phyloP scores from a whole-genome alignment of 1,139 yeast species.

The Geotrichum restrictum region DNA sequence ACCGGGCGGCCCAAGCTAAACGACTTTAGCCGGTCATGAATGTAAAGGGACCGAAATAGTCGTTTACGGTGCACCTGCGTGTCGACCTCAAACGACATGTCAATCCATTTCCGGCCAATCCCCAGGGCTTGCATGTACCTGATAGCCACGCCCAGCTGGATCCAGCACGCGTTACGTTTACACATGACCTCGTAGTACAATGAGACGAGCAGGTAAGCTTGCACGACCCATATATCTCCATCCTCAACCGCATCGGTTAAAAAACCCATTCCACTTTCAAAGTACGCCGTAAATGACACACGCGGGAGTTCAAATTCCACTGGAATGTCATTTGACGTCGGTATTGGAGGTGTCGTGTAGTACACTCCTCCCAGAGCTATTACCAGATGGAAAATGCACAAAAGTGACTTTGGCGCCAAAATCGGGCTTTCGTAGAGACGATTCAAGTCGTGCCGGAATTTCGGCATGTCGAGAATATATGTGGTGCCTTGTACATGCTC shows the following conservation, averaged over 20 bases:
- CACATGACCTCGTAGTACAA: slow-evolving; percentile 43
- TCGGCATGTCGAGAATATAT: slow-evolving; percentile 41
- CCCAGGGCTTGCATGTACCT: slow-evolving; percentile 37
- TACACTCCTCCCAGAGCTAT: slow-evolving; percentile 45
- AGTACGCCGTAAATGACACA: slow-evolving; percentile 26
- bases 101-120: slow-evolving; percentile 29
- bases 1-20: slow-evolving; percentile 45
- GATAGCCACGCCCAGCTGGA: slow-evolving; percentile 37
- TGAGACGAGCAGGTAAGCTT: slow-evolving; percentile 42
- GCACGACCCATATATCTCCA: slow-evolving; percentile 46
- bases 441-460: slow-evolving; percentile 34
- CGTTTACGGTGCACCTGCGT: slow-evolving; percentile 38
- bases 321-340: neutral
- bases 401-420: slow-evolving; percentile 29
- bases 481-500: slow-evolving; percentile 41
- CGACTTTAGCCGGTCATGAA: slow-evolving; percentile 43
- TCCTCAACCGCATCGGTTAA: slow-evolving; percentile 37
- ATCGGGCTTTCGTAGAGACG: slow-evolving; percentile 37
- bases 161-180: slow-evolving; percentile 46
- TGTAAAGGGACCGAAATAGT: slow-evolving; percentile 43
- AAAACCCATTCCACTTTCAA: slow-evolving; percentile 40
- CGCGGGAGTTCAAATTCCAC: slow-evolving; percentile 4
- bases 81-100: slow-evolving; percentile 32
- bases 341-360: slow-evolving; percentile 25
- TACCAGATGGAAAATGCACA: slow-evolving; percentile 41